phyloP scores from a whole-genome alignment of 2,329 filamentous ascomycete species.

The Penicillium sp. region DNA sequence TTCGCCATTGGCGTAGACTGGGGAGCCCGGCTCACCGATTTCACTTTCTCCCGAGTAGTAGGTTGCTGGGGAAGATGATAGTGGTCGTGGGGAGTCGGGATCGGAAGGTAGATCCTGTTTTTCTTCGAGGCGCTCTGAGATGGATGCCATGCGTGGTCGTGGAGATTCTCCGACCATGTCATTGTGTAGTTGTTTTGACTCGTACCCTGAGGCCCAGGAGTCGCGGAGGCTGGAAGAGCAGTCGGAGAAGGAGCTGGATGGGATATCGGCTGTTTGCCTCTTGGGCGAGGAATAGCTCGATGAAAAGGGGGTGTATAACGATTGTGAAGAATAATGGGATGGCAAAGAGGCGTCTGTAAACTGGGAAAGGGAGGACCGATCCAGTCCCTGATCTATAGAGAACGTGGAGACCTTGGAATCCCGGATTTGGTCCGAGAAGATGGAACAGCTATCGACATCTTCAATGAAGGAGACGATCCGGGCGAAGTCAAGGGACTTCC shows the following conservation, averaged over 20 bases:
- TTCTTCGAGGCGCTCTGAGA: slow-evolving; percentile 26
- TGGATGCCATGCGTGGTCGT: slow-evolving; percentile 26
- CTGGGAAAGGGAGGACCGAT: slow-evolving; percentile 23
- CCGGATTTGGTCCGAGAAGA: slow-evolving; percentile 18
- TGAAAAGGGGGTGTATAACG: slow-evolving; percentile 17
- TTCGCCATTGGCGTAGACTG: slow-evolving; percentile 27
- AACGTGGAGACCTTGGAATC: slow-evolving; percentile 24
- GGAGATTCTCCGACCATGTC: slow-evolving; percentile 25
- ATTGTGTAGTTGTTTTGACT: slow-evolving; percentile 9
- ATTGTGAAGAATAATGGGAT: slow-evolving; percentile 23
- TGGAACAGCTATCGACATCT: slow-evolving; percentile 30
- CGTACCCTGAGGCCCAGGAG: slow-evolving; percentile 10
- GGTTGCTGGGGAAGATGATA: slow-evolving; percentile 18
- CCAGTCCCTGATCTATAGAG: slow-evolving; percentile 18
- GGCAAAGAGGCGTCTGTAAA: slow-evolving; percentile 25
- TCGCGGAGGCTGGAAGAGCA: slow-evolving; percentile 18
- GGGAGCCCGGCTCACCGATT: slow-evolving; percentile 33
- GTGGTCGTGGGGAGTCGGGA: slow-evolving; percentile 8
- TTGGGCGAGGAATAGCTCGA: slow-evolving; percentile 11
- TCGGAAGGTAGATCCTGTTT: slow-evolving; percentile 9
- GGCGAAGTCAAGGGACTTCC: slow-evolving; percentile 35
- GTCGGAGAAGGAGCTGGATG: slow-evolving; percentile 23
- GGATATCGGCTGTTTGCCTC: slow-evolving; percentile 13
- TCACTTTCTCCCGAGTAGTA: slow-evolving; percentile 27
- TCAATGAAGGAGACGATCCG: slow-evolving; percentile 39